Base-by-base conservation (phyloP, 2,329 filamentous ascomycete genomes). In the Pyrenophora seminiperda region DNA sequence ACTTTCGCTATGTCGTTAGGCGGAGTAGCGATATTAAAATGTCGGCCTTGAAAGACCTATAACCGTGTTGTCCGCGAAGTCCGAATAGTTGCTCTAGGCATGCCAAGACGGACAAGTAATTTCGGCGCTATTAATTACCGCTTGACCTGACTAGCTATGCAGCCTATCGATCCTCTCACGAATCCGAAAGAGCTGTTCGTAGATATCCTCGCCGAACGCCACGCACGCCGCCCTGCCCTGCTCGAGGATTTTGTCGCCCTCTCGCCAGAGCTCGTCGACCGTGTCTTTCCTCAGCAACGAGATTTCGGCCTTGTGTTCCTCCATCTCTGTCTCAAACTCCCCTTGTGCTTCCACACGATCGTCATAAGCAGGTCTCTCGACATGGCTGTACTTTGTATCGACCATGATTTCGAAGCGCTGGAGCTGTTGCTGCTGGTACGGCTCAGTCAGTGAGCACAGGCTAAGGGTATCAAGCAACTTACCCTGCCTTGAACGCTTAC, bases 401-500 rank as follows among this genome's bases (percentile, higher is more conserved):
- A 44, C 30, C 7, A 47, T 5, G 22, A 47, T 31, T 38, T 52
- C 22, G 29, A 47, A 52, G 9, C 17, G 18, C 11, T 47, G 17
- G 11, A 47, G 19, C 33, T 47, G 49, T 2, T 43, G 32, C 5
- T 31, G 24, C 18, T 47, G 49, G 39, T 47, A 47, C 27, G 24
- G 7, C 33, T 56, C 31, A 44, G n/a, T 14, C 36, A 19, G 22
- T 32, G 6, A 4, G 30, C 27, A 20, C 24, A 32, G 27, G 13
- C 15, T 20, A 7, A 2, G n/a, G 2, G 13, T 10, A n/a, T 14
- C 27, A 30, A 10, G 7, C 10, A 24, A 43, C 40, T 47, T 18
- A 56, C 50, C 31, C 18, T 45, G 46, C 22, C 50, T 45, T 48
- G 42, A 13, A 3, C 50, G 46, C 40, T 53, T 53, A 37, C 47